A percentile compares a stretch with the other conserved stretches of the same genome.
Conservation (phyloP, 805 yeast genomes). For the Myxozyma vanderwaltii region DNA sequence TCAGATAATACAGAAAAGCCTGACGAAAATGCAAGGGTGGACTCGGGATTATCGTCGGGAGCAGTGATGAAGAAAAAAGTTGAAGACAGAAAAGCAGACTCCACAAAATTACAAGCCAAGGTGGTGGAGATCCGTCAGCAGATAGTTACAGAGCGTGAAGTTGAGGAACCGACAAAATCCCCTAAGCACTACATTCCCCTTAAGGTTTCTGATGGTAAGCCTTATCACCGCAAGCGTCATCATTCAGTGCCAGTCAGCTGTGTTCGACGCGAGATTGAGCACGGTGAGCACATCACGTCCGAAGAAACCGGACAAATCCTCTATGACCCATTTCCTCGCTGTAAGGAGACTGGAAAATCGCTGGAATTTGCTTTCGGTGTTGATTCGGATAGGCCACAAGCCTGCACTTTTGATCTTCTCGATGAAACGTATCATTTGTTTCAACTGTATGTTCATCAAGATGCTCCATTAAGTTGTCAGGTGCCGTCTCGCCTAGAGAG, state of each 20-base stretch:
- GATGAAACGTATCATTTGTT: conserved; percentile 72
- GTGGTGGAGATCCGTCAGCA: conserved; percentile 7
- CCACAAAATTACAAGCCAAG: background rate
- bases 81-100: background rate
- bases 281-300: conserved; percentile 68
- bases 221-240: conserved; percentile 7
- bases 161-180: background rate
- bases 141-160: conserved; percentile 1
- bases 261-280: conserved; percentile 67
- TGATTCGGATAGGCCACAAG: conserved; percentile 49
- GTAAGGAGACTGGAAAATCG: conserved; percentile 66
- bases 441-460: conserved; percentile 76
- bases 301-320: conserved; percentile 61
- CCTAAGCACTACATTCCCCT: conserved; percentile 6
- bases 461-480: conserved; percentile 72
- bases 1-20: background rate
- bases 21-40: background rate
- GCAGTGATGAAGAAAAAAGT: background rate
- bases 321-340: conserved; percentile 60
- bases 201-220: conserved; percentile 11
- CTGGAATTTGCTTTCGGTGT: conserved; percentile 56
- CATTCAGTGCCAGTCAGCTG: conserved; percentile 50
- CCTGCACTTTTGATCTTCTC: conserved; percentile 62
- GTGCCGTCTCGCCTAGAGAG: conserved; percentile 53
- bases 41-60: background rate